Base-by-base conservation (phyloP, 2,329 filamentous ascomycete species). In the Aotearoamyces nothofagi region DNA sequence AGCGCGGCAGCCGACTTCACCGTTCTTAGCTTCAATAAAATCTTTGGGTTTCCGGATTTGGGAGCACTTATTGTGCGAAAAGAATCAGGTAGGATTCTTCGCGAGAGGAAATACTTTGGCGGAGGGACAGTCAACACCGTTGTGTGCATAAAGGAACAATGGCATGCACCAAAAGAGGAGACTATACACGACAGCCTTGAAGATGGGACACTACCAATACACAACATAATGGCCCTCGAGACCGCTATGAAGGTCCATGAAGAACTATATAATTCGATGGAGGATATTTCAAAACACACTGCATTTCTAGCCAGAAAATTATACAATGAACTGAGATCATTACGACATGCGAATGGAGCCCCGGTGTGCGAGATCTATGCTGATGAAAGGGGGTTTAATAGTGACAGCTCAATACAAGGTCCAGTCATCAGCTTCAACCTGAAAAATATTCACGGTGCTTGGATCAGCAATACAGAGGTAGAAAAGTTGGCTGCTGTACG, bases 1-100 rank as follows among this genome's bases (percentile, higher is more conserved):
- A 55, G 59, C 0, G 47, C 54, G 1, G 72, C 78, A 0, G 80
- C 87, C 1, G 87, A 96, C 49, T 96, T 96, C 40, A 77, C 71
- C 0, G 78, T 82, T 0, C 46, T 96, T 23, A 94, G 86, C 51
- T 73, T 96, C 38, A 92, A 94, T 57, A 98, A 96, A 51, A 86
- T 94, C n/a, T 96, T 96, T 50, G 87, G 90, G 1, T 94, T 94
- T 39, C 87, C 87, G 0, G 82, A 96, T 47, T 60, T 96, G 2
- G 87, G 87, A 2, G 84, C 76, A 2, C 55, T 98, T 33, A 72
- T 96, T 16, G 72, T 96, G 9, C 72, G 78, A 23, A 84, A 81
- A 41, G 62, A 69, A 17, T 69, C 79, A 9, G 70, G 68, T 5
- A 50, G 63, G 22, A 47, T 77, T 3, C 73, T 93, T 26, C 57